phyloP scores from a whole-genome alignment of 1,284 basidiomycete genomes.

The Moesziomyces sp. region DNA sequence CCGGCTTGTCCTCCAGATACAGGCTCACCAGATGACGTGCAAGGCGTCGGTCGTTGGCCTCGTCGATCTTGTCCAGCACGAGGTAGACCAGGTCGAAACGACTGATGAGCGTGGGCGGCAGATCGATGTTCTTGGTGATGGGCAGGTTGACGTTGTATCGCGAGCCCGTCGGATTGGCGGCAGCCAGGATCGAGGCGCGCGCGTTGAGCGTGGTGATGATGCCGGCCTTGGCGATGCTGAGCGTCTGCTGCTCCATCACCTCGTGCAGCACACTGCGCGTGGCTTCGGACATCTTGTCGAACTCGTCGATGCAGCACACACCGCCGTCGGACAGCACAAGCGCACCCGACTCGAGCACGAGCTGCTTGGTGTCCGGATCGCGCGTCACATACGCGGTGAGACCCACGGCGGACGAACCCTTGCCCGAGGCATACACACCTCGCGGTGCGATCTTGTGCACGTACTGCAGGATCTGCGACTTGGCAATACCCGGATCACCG shows the following conservation, averaged over 20 bases:
- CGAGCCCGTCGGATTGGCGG: conserved; percentile 95
- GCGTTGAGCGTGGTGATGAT: conserved; percentile 99
- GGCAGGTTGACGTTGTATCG: conserved; percentile 91
- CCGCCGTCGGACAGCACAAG: conserved; percentile 96
- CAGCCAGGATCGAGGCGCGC: conserved; percentile 93
- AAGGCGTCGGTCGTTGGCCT: conserved; percentile 84
- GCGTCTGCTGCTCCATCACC: conserved; percentile 99
- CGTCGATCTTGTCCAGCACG: conserved; percentile 89
- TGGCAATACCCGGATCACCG: conserved; percentile 97
- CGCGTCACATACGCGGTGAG: conserved; percentile 97
- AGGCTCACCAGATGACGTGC: conserved; percentile 92
- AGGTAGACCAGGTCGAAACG: conserved; percentile 98
- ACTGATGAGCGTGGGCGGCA: conserved; percentile 96
- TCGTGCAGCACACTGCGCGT: conserved; percentile 96
- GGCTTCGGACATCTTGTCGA: conserved; percentile 98
- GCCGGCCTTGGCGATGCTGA: conserved; percentile 98
- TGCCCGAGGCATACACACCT: conserved; percentile 85
- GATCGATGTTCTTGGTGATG: conserved; percentile 75
- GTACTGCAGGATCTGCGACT: conserved; percentile 89
- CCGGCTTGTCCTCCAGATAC: conserved; percentile 90
- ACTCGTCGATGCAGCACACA: conserved; percentile 99
- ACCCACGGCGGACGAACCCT: conserved; percentile 97
- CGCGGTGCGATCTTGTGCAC: conserved; percentile 98
- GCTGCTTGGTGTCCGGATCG: conserved; percentile 96
- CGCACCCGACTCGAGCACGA: conserved; percentile 96